Conservation (phyloP, 768 basidiomycete species). For the Lepiota venenata region DNA sequence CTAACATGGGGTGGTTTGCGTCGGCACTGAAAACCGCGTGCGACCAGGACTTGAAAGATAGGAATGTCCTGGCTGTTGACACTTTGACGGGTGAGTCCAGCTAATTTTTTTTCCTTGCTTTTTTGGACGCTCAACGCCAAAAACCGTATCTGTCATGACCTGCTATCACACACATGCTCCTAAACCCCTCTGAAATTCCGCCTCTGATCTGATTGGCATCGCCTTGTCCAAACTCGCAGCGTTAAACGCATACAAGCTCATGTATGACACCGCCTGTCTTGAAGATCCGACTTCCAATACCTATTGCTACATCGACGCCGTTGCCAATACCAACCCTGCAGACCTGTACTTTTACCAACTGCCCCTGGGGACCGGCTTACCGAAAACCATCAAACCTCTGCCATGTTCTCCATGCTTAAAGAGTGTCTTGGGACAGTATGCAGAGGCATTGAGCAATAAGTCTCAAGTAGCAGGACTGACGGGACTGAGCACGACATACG, state of each 20-base stretch:
- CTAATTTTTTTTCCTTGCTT: background rate
- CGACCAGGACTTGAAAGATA: constrained; percentile 46
- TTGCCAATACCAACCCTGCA: constrained; percentile 49
- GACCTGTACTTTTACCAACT: constrained; percentile 75
- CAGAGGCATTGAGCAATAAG: constrained; percentile 34
- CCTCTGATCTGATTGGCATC: background rate
- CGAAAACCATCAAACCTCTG: constrained; percentile 38
- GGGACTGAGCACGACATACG: constrained; percentile 47
- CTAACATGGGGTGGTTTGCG: constrained; percentile 68
- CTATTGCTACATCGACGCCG: constrained; percentile 76
- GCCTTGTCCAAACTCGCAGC: constrained; percentile 32
- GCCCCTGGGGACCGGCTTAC: constrained; percentile 54
- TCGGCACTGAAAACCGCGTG: constrained; percentile 47
- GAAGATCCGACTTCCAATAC: constrained; percentile 51
- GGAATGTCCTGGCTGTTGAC: constrained; percentile 47
- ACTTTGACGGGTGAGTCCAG: constrained; percentile 51
- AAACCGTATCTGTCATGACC: background rate
- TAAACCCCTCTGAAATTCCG: background rate
- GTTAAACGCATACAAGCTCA: constrained; percentile 57
- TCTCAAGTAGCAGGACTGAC: constrained; percentile 20
- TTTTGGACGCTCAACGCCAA: constrained; percentile 5
- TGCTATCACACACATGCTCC: background rate
- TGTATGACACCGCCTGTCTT: constrained; percentile 61
- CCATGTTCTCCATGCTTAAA: constrained; percentile 67
- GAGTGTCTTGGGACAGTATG: constrained; percentile 54